Evolutionary conservation across 192 early-diverging fungal species (phyloP), one percentile per base, ranked within the genome.

Genomic region (Dissophora globulifera): DNA sequence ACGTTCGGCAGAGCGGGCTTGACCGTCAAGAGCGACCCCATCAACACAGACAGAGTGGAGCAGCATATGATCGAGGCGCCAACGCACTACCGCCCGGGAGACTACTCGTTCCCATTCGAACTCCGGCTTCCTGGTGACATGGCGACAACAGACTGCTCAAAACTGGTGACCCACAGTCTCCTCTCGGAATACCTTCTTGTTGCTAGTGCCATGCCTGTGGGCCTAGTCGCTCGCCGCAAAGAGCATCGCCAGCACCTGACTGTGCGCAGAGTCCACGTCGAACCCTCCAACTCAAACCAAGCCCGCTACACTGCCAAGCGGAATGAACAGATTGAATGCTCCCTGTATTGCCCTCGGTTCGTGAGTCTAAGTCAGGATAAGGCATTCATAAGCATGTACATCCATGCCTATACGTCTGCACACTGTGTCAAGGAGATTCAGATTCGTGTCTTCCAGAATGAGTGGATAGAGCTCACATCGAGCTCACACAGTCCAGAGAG

Each of bases 91-190:
- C 41, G n/a, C 1, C 41, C 62, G 22, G 62, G 62, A 10, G 62
- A 53, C 51, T 53, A 55, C 42, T 32, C 19, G 2, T 26, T 65
- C 19, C 52, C 62, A 23, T 65, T 65, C 20, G 51, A 65, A 16
- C 40, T 53, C n/a, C 16, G 12, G 26, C 25, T 65, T 29, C 62
- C 52, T 1, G 50, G 50, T 2, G 62, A 65, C 27, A 65, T 65
- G 2, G 51, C 30, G 0, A 55, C 51, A 1, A 54, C 62, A 11
- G 62, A 65, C 30, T 13, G 26, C 26, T 45, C 62, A 19, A 45
- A 25, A 12, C 41, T 65, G 25, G 4, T 1, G 9, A 0, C 10
- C 7, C 19, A 15, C 0, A 41, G n/a, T 15, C 20, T 46, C 19
- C 31, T 20, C 8, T 55, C 33, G 62, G 62, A 55, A 27, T 35